A percentile compares a stretch with the other conserved stretches of the same genome.
Evolutionary conservation across 108 stramenopile species (phyloP).

Genomic region (Nannochloropsis salina): DNA sequence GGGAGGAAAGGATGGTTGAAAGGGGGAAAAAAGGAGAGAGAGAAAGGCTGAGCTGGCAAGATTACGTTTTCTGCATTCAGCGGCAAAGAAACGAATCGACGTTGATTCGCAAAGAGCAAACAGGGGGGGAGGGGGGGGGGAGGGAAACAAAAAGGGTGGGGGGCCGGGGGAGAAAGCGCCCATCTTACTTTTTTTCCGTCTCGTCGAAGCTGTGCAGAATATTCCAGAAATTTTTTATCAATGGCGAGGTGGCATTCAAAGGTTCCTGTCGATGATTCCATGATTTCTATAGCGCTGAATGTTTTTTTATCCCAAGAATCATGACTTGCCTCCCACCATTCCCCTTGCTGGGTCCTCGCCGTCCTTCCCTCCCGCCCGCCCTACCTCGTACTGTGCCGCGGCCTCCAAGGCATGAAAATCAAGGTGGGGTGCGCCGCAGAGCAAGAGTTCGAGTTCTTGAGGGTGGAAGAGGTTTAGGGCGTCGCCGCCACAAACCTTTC

Average conservation of each 20-base stretch:
- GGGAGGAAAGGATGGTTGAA: neutral
- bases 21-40: neutral
- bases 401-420: constrained; percentile 71
- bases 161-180: neutral
- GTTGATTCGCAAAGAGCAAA: neutral
- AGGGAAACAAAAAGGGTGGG: neutral
- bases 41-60: neutral
- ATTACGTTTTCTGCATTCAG: neutral
- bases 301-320: neutral
- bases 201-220: constrained; percentile 54
- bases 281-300: neutral
- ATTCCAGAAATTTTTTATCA: constrained; percentile 68
- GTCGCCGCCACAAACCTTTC: neutral
- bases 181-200: constrained; percentile 25
- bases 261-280: neutral
- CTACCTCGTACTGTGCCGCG: constrained; percentile 48
- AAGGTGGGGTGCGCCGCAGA: constrained; percentile 71
- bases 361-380: neutral
- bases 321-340: neutral
- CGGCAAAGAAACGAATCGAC: neutral
- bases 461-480: constrained; percentile 64
- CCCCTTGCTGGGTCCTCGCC: neutral
- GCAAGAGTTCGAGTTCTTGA: constrained; percentile 76
- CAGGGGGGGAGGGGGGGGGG: neutral
- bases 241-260: neutral